Evolutionary conservation across 805 yeast genomes (phyloP), one percentile per base, ranked within the genome.

Genomic region (Yarrowia yakushimensis): DNA sequence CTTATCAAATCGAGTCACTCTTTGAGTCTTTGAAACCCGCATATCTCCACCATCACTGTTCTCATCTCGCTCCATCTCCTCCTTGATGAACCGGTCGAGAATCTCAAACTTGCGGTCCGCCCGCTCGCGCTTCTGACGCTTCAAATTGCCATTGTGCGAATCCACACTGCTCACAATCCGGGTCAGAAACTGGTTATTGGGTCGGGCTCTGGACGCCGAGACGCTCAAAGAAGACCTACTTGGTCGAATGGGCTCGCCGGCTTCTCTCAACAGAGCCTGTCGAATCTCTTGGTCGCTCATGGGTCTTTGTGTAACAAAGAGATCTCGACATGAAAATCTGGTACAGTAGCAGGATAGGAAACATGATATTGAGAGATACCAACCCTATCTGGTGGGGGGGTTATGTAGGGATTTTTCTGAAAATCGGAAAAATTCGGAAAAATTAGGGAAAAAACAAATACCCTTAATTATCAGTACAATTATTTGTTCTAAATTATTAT

Each of bases 271-370:
- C 25, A 52, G 59, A n/a, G 59, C 42, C 43, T 52, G 31, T 52
- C 59, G 42, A 36, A 52, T 36, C 31, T 52, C 59, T 8, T 52
- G 43, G 43, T 52, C 59, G 43, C 59, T 52, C 59, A 52, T 52
- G 12, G 4, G 39, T 30, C 28, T 17, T 18, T 18, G 28, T 20
- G 20, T 9, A n/a, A 20, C 13, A 13, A 7, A 37, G 52, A 33
- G 30, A 28, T 46, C 55, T 22, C 3, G 39, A 22, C 55, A 48
- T 48, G 22, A 48, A 48, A 37, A 31, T n/a, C 8, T 27, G 28
- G 31, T n/a, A n/a, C n/a, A n/a, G n/a, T 22, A 27, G 43, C n/a
- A 27, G 27, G 11, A 15, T n/a, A n/a, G n/a, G n/a, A n/a, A n/a
- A n/a, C n/a, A n/a, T n/a, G n/a, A n/a, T n/a, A n/a, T n/a, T n/a